Percentiles rank a stretch among this genome's conserved stretches.
These are phyloP conservation scores for Neltuma alba DNA, from an alignment of 306 rosid species.

Conservation along the genomic window DNA sequence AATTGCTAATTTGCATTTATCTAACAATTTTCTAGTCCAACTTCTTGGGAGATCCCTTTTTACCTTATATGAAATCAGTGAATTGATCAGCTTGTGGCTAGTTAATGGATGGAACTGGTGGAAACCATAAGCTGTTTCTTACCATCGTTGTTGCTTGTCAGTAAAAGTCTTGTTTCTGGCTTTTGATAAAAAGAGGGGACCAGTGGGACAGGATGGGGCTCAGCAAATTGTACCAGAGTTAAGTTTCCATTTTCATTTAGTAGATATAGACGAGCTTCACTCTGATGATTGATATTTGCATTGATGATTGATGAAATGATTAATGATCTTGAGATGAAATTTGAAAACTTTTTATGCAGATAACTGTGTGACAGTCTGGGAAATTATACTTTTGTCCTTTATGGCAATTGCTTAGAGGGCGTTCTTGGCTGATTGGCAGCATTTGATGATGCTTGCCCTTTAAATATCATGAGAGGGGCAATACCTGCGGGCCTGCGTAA, in stretches of 20 bases:
- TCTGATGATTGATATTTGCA: slow-evolving; percentile 16
- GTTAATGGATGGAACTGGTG: background rate
- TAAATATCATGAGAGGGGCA: background rate
- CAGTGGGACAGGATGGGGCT: background rate
- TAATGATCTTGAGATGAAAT: slow-evolving; percentile 6
- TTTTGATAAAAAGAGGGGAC: background rate
- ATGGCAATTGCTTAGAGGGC: slow-evolving; percentile 27
- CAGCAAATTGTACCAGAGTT: background rate
- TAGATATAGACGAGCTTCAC: slow-evolving; percentile 1
- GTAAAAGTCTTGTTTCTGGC: slow-evolving; percentile 5
- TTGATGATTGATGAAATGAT: slow-evolving; percentile 9
- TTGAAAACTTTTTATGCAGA: background rate
- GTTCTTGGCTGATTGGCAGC: background rate
- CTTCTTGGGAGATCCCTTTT: background rate
- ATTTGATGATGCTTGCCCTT: slow-evolving; percentile 21
- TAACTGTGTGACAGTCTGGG: background rate
- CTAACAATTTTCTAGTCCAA: background rate
- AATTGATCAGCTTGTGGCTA: slow-evolving; percentile 13
- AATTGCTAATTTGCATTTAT: background rate
- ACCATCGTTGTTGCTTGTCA: background rate
- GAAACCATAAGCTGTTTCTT: slow-evolving; percentile 13
- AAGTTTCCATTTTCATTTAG: slow-evolving; percentile 15
- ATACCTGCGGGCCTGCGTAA: background rate
- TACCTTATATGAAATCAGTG: background rate
- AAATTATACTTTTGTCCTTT: slow-evolving; percentile 9